Evolutionary conservation across 768 basidiomycete species (phyloP).

Genomic region (Tulasnella sp.): DNA sequence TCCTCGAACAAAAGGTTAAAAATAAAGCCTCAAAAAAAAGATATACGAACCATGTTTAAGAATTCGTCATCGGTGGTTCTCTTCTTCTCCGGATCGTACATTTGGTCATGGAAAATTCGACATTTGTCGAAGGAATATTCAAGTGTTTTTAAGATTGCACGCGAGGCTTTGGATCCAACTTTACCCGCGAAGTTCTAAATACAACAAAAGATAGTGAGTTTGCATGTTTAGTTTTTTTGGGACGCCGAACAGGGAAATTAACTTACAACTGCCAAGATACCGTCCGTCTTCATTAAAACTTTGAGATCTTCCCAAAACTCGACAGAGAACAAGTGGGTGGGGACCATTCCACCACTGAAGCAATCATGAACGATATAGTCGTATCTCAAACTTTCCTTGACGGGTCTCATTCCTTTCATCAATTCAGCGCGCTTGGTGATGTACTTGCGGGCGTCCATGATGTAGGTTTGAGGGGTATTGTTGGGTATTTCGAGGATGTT

Average conservation of each 20-base stretch:
- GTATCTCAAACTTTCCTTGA: slow-evolving; percentile 11
- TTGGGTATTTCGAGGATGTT: no score
- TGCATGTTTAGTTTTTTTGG: background rate
- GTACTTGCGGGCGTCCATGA: slow-evolving; percentile 30
- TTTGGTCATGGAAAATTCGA: slow-evolving; percentile 66
- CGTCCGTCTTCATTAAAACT: slow-evolving; percentile 49
- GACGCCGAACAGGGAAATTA: background rate
- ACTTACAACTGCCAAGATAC: slow-evolving; percentile 69
- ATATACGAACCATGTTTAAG: slow-evolving; percentile 54
- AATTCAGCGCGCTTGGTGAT: slow-evolving; percentile 31
- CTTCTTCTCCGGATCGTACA: slow-evolving; percentile 30
- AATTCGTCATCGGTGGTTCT: slow-evolving; percentile 34
- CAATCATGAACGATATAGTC: slow-evolving; percentile 68
- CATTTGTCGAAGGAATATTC: slow-evolving; percentile 61
- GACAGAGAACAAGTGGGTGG: slow-evolving; percentile 66
- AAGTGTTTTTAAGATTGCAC: slow-evolving; percentile 57
- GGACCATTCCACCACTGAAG: slow-evolving; percentile 89
- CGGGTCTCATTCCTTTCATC: no score
- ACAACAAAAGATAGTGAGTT: background rate
- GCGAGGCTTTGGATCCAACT: slow-evolving; percentile 45
- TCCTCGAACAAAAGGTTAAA: background rate
- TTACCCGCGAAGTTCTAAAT: slow-evolving; percentile 74
- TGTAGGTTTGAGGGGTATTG: background rate
- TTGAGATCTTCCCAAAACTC: slow-evolving; percentile 74
- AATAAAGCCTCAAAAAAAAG: background rate